Conservation (phyloP, 2,329 filamentous ascomycete species). For the Sporothrix mexicana region DNA sequence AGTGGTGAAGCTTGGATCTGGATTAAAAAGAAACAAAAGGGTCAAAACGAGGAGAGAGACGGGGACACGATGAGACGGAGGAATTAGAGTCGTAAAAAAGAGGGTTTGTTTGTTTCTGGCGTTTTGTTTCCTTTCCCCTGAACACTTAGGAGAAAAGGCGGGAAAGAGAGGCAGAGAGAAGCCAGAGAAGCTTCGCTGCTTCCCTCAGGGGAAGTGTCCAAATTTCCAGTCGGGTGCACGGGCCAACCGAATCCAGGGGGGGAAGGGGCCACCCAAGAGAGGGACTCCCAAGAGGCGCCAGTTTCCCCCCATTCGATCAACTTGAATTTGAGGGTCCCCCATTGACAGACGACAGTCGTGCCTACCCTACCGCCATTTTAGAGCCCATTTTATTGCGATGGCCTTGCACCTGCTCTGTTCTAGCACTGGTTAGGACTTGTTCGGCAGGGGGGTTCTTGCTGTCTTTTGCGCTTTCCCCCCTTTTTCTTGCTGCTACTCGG, state of each 20-base stretch:
- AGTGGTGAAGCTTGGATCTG: slow-evolving; percentile 11
- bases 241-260: slow-evolving; percentile 38
- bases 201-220: slow-evolving; percentile 38
- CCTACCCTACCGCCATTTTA: slow-evolving; percentile 25
- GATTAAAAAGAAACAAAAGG: slow-evolving; percentile 21
- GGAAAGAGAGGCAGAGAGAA: slow-evolving; percentile 33
- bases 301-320: neutral
- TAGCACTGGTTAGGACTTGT: neutral
- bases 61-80: neutral
- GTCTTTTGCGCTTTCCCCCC: slow-evolving; percentile 20
- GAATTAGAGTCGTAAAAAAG: slow-evolving; percentile 25
- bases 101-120: slow-evolving; percentile 35
- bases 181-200: slow-evolving; percentile 37
- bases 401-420: slow-evolving; percentile 21
- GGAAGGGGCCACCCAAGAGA: slow-evolving; percentile 36
- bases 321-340: no score
- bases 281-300: no score
- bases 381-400: slow-evolving; percentile 31
- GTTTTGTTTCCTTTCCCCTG: slow-evolving; percentile 33
- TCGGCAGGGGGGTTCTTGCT: slow-evolving; percentile 1
- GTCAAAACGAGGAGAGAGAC: no score
- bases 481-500: slow-evolving; percentile 29
- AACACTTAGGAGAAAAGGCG: slow-evolving; percentile 36
- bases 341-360: slow-evolving; percentile 1
- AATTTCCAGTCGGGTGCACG: slow-evolving; percentile 41